Conservation (phyloP, 768 basidiomycete genomes). For the Tulasnella sp. region DNA sequence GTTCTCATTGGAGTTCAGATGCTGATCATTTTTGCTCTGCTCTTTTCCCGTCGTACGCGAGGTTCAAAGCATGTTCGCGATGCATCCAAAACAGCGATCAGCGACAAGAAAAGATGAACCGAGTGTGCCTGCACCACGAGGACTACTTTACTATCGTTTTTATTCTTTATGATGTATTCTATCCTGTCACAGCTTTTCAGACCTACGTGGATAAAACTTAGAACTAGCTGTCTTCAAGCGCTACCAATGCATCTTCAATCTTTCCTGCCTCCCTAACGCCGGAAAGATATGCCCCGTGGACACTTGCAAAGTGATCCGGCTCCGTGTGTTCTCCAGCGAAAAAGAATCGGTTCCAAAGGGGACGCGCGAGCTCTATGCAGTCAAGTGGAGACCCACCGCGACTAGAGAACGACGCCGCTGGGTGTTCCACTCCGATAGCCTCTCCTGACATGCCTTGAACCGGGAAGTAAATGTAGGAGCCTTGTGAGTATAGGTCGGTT, state of each 20-base stretch:
- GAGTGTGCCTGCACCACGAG: no score
- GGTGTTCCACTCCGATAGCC: background rate
- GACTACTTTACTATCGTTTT: no score
- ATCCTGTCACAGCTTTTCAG: no score
- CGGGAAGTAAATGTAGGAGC: slow-evolving; percentile 17
- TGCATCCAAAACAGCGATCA: no score
- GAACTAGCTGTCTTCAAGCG: background rate
- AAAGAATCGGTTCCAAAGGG: slow-evolving; percentile 16
- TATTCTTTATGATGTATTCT: no score
- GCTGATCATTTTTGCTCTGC: no score
- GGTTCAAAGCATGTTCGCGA: no score
- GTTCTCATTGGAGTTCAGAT: no score
- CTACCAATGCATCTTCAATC: slow-evolving; percentile 5
- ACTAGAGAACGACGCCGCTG: background rate
- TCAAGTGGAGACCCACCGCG: slow-evolving; percentile 17
- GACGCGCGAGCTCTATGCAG: slow-evolving; percentile 12
- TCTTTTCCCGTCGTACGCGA: no score
- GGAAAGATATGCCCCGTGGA: slow-evolving; percentile 15
- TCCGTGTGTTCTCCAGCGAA: slow-evolving; percentile 18
- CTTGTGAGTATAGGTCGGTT: slow-evolving; percentile 10
- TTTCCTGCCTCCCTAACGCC: slow-evolving; percentile 4
- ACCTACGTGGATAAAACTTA: no score
- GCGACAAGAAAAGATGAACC: no score
- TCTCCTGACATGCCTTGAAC: background rate
- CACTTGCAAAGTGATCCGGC: slow-evolving; percentile 11